Evolutionary conservation across 2,329 filamentous ascomycete species (phyloP).

Genomic region (Talaromyces sp.): DNA sequence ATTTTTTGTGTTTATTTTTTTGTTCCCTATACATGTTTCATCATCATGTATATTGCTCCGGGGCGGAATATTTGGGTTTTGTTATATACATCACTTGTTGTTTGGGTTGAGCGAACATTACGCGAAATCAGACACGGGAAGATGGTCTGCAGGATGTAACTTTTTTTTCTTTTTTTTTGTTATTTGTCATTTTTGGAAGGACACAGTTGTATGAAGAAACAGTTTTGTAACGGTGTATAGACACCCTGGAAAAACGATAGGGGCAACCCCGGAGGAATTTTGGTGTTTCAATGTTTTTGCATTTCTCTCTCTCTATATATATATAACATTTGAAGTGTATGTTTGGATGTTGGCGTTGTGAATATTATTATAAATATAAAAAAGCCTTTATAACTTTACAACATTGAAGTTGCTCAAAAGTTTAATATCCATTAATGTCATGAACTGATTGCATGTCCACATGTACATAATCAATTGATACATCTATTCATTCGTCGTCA

Average conservation of each 20-base stretch:
- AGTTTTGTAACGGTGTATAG: background rate
- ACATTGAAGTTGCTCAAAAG: background rate
- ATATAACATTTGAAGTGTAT: background rate
- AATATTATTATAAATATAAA: background rate
- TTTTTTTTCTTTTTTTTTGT: background rate
- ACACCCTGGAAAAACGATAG: background rate
- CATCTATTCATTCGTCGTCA: background rate
- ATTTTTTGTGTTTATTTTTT: background rate
- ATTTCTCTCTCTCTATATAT: background rate
- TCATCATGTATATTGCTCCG: constrained; percentile 4
- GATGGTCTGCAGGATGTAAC: background rate
- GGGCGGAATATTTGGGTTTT: background rate
- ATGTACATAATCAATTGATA: background rate
- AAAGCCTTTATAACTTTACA: background rate
- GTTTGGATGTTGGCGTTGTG: background rate
- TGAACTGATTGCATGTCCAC: background rate
- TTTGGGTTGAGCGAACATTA: background rate
- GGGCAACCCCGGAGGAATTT: constrained; percentile 11
- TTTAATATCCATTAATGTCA: no score
- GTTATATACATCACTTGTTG: background rate
- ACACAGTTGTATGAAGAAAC: background rate
- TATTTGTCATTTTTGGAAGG: background rate
- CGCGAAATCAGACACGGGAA: background rate
- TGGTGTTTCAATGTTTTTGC: background rate
- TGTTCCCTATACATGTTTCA: background rate